Base-by-base conservation (phyloP, 2,329 filamentous ascomycete genomes). In the Magnaporthiopsis incrustans region DNA sequence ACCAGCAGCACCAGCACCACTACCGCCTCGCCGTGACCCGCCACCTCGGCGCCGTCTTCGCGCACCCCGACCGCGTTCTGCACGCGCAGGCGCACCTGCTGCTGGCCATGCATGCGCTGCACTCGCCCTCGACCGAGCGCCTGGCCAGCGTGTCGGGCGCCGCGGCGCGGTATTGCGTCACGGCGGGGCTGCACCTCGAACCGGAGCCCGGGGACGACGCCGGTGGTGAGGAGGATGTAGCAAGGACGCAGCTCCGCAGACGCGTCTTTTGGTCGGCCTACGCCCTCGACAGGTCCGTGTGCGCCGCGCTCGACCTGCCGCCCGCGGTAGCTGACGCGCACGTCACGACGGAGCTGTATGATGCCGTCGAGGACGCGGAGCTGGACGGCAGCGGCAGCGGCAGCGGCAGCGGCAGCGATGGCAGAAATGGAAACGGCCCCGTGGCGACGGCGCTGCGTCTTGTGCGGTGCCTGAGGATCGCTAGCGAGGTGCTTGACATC, bases 231-330 rank as follows among this genome's bases (percentile, higher is more conserved):
- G 26, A n/a, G 15, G 50, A 18, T 12, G 7, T 3, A 2, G 22
- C 14, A 22, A 25, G 68, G 59, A 64, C 69, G 3, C 72, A 73
- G 62, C 44, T 69, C 12, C 68, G 71, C 5, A 69, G 72, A 2
- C 66, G 72, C 22, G 68, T 71, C 27, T 74, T 73, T 65, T 73
- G 72, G 72, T 72, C 69, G 15, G 72, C 72, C 2, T 73, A 74
- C 58, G 67, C 65, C 5, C 58, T 74, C 15, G 72, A 73, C 63
- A 68, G 72, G 10, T 66, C 70, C 14, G 69, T 73, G 53, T 67
- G 70, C 64, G 69, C 68, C 27, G 67, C 68, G 8, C 70, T 70
- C 57, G 70, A 71, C 30, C 66, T 73, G 6, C 71, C 72, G 0
- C 65, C 65, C 8, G 72, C 70, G 1, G 65, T 74, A 1, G 61